A percentile compares a stretch with the other conserved stretches of the same genome.
phyloP scores from a whole-genome alignment of 768 basidiomycete genomes.

The Trichaptum fuscoviolaceum region DNA sequence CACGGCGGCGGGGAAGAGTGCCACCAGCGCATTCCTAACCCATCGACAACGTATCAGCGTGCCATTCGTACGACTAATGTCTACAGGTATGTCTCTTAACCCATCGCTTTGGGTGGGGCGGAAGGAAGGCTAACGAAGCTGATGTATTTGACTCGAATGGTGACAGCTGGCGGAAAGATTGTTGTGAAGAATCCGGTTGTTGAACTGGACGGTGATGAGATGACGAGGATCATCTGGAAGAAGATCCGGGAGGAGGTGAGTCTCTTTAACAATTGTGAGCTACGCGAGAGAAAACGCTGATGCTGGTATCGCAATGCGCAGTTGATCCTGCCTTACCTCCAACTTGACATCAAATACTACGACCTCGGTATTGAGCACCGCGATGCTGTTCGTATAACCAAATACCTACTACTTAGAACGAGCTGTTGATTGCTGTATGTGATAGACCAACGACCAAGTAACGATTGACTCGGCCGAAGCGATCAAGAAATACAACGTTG shows the following conservation, averaged over 20 bases:
- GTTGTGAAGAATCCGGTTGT: constrained; percentile 85
- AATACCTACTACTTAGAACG: neutral
- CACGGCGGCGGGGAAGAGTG: neutral
- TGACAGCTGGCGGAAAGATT: constrained; percentile 43
- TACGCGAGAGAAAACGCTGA: neutral
- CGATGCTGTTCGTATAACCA: constrained; percentile 55
- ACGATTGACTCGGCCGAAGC: constrained; percentile 93
- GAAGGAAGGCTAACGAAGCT: neutral
- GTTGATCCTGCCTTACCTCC: constrained; percentile 93
- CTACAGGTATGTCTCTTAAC: neutral
- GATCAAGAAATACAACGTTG: constrained; percentile 90
- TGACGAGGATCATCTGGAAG: constrained; percentile 99
- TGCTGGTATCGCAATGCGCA: constrained; percentile 22
- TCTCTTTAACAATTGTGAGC: neutral
- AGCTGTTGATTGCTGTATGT: neutral
- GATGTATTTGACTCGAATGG: neutral
- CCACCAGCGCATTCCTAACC: neutral
- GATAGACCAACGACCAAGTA: constrained; percentile 86
- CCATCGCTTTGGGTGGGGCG: neutral
- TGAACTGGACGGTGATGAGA: constrained; percentile 96
- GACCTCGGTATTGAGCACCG: constrained; percentile 94
- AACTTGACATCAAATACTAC: constrained; percentile 97
- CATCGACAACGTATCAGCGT: neutral
- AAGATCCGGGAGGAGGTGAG: constrained; percentile 89
- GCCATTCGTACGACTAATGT: neutral